phyloP scores from a whole-genome alignment of 306 rosid genomes.

The Hippophae tibetana region DNA sequence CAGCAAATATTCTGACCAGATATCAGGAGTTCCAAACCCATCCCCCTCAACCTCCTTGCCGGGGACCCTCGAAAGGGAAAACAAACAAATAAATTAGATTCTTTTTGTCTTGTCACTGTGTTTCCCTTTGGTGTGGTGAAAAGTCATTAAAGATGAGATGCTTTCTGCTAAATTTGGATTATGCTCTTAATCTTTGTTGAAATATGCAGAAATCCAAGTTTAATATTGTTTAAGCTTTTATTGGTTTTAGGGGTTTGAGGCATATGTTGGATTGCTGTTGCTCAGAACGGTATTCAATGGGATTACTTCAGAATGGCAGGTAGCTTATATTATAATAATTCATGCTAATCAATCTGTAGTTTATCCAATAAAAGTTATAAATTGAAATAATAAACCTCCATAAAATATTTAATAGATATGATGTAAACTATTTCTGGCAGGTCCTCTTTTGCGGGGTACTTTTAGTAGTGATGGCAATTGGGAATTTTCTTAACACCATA shows the following conservation, averaged over 20 bases:
- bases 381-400: too few relatives aligned
- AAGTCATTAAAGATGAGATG: too few relatives aligned
- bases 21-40: too few relatives aligned
- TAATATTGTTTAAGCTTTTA: conserved; percentile 12
- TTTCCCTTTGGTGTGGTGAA: too few relatives aligned
- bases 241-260: conserved; percentile 73
- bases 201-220: conserved; percentile 1
- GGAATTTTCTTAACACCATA: conserved; percentile 83
- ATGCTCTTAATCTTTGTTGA: conserved; percentile 5
- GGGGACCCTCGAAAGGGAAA: too few relatives aligned
- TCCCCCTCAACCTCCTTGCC: too few relatives aligned
- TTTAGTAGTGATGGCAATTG: conserved; percentile 80
- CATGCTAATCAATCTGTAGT: background rate
- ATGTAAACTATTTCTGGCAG: conserved; percentile 37
- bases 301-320: conserved; percentile 93
- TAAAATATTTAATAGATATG: background rate
- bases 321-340: conserved; percentile 13
- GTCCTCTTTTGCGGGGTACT: conserved; percentile 74
- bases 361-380: background rate
- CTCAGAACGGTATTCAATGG: conserved; percentile 62
- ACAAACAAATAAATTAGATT: too few relatives aligned
- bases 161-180: background rate
- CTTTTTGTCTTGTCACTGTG: too few relatives aligned
- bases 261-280: conserved; percentile 73
- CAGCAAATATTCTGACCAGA: too few relatives aligned